Base-by-base conservation (phyloP, 2,329 filamentous ascomycete genomes). In the Pseudogymnoascus sp. region DNA sequence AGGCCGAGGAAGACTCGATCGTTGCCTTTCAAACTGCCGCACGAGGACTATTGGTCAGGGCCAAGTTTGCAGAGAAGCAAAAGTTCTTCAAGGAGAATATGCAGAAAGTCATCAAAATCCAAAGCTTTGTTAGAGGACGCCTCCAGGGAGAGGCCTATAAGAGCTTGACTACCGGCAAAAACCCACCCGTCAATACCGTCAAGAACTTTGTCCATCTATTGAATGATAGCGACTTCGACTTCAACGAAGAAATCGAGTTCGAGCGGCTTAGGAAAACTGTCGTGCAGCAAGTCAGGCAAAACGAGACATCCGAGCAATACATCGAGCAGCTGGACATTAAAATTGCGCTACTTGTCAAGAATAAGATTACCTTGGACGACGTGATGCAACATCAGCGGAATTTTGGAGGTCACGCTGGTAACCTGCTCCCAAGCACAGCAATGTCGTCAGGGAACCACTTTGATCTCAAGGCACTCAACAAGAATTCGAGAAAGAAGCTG, bases 311-410 rank as follows among this genome's bases (percentile, higher is more conserved):
- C 40, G 95, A 99, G 77, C 92, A 97, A 74, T 99, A 99, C 72
- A 96, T 99, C 69, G 93, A 96, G 70, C 95, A 99, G 74, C 84
- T 99, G 37, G 96, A 99, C 73, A 96, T 99, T 81, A 99, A 99
- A 79, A 99, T 99, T 74, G 95, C 95, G 1, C 84, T 99, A 2
- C 82, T 99, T 16, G 95, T 99, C 71, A 98, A 98, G 82, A 99
- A 99, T 84, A 99, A 99, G 77, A 99, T 99, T 72, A 98, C 95
- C 0, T 82, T 99, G 3, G 95, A 99, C 72, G 96, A 99, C 77
- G 95, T 99, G 28, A 90, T 99, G 62, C 91, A 92, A 70, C 95
- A 98, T 73, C 95, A 99, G 73, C 93, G 89, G 78, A 96, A 96
- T 74, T 97, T 95, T 71, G 95, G 95, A 63, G 93, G 93, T 2